Conservation (phyloP, 257 asterid species). For the Avicennia marina region DNA sequence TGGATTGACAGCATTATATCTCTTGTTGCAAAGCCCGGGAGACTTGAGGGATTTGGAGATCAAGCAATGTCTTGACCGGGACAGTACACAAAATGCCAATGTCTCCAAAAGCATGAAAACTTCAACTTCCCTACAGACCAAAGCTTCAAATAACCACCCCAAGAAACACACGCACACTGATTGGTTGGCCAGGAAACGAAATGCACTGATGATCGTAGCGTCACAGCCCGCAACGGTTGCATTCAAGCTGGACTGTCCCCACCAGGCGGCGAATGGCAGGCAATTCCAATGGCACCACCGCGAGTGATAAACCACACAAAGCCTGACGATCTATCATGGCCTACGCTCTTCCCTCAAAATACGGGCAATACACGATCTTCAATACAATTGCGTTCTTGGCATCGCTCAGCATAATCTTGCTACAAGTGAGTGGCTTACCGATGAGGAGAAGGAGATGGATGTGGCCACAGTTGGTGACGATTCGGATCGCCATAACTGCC, state of each 20-base stretch:
- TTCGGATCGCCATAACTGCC: constrained; percentile 34
- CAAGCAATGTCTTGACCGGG: constrained; percentile 18
- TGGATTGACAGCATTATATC: constrained; percentile 24
- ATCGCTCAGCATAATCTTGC: constrained; percentile 28
- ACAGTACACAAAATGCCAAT: neutral
- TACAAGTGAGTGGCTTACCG: constrained; percentile 39
- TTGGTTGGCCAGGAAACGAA: constrained; percentile 31
- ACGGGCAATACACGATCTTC: constrained; percentile 22
- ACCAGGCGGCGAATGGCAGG: constrained; percentile 43
- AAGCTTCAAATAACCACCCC: neutral
- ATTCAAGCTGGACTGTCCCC: constrained; percentile 37
- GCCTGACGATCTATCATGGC: constrained; percentile 37
- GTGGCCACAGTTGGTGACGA: constrained; percentile 36
- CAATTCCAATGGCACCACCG: constrained; percentile 15
- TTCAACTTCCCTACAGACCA: neutral
- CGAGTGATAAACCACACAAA: constrained; percentile 7
- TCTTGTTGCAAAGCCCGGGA: constrained; percentile 20
- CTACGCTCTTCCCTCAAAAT: constrained; percentile 5
- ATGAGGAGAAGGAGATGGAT: constrained; percentile 23
- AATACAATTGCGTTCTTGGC: constrained; percentile 33
- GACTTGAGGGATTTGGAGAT: constrained; percentile 31
- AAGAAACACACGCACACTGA: constrained; percentile 25
- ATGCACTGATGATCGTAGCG: constrained; percentile 38
- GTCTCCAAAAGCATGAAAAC: neutral
- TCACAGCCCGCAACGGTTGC: constrained; percentile 33